These are phyloP conservation scores for Colletotrichum theobromicola DNA, from an alignment of 2,329 filamentous ascomycete genomes.

Conservation along the genomic window DNA sequence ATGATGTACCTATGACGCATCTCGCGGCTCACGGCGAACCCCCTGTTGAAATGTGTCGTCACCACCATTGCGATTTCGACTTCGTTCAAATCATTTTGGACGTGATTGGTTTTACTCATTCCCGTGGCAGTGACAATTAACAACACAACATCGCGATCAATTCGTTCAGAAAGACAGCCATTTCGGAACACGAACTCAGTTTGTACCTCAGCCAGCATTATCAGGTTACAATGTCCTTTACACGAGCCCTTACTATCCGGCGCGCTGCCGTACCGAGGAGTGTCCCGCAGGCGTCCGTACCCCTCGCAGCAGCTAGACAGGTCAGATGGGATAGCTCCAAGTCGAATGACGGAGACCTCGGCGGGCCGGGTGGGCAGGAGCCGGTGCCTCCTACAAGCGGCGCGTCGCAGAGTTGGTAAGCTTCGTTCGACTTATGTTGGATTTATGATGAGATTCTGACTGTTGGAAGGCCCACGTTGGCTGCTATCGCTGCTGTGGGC, in stretches of 20 bases:
- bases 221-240: neutral
- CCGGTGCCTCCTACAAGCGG: neutral
- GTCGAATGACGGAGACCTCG: conserved; percentile 14
- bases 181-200: neutral
- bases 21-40: neutral
- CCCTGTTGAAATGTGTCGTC: neutral
- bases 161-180: accelerated
- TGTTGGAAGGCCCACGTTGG: neutral
- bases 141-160: neutral
- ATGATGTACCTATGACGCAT: neutral
- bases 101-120: neutral
- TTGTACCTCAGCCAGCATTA: accelerated
- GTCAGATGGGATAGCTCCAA: neutral
- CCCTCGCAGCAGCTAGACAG: neutral
- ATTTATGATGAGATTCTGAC: neutral
- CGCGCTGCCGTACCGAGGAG: neutral
- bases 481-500: conserved; percentile 12
- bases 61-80: neutral
- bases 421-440: accelerated
- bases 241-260: neutral
- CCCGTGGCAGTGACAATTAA: accelerated
- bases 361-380: conserved; percentile 18
- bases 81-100: accelerated
- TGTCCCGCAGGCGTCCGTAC: neutral
- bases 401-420: conserved; percentile 12